Evolutionary conservation across 208 protist species (phyloP).

Genomic region (Leishmania braziliensis): DNA sequence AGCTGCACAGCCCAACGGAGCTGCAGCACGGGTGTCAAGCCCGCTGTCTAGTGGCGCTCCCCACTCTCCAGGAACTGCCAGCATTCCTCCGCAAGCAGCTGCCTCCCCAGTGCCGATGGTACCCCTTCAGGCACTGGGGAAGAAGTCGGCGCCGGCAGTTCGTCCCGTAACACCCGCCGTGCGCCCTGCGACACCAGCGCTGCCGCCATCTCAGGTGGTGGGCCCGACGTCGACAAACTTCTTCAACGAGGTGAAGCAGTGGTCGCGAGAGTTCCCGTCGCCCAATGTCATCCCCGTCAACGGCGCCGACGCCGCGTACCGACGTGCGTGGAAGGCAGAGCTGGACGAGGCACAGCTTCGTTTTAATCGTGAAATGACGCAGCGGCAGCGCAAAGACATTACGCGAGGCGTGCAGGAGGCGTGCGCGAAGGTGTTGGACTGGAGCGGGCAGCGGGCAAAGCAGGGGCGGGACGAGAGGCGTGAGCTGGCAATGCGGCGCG

Average conservation of each 20-base stretch:
- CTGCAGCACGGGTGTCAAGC: neutral
- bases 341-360: conserved; percentile 27
- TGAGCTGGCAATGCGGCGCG: conserved; percentile 13
- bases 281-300: conserved; percentile 35
- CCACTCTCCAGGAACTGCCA: neutral
- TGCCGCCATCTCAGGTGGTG: conserved; percentile 26
- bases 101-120: neutral
- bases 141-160: neutral
- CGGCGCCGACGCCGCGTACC: conserved; percentile 29
- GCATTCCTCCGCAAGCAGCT: neutral
- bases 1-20: neutral
- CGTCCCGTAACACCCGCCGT: neutral
- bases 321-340: conserved; percentile 44
- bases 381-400: conserved; percentile 30
- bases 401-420: conserved; percentile 29
- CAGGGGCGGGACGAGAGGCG: conserved; percentile 29
- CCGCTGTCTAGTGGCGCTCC: neutral
- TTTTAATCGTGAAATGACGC: conserved; percentile 37
- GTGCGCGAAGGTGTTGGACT: conserved; percentile 29
- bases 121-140: neutral
- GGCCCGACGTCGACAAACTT: conserved; percentile 40
- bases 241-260: conserved; percentile 48
- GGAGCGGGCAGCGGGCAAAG: conserved; percentile 27
- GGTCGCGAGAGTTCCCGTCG: conserved; percentile 35
- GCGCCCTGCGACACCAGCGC: conserved; percentile 7